These are phyloP conservation scores for Penicillium sp. DNA, from an alignment of 2,329 filamentous ascomycete genomes.

Conservation along the genomic window DNA sequence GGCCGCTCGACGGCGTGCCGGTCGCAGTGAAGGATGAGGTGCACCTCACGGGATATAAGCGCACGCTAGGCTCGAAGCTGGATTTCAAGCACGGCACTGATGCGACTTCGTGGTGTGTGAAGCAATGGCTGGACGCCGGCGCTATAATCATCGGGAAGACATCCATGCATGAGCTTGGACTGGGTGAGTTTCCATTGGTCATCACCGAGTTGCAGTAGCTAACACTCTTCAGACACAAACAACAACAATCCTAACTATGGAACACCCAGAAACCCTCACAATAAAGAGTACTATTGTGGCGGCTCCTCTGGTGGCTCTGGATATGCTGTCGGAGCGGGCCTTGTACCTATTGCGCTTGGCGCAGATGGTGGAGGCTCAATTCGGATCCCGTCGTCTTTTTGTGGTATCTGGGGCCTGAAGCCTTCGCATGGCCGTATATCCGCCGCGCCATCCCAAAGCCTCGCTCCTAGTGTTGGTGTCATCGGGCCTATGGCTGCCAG, in stretches of 20 bases:
- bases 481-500: conserved; percentile 73
- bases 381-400: conserved; percentile 71
- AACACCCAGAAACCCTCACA: conserved; percentile 75
- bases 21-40: conserved; percentile 82
- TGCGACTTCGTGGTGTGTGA: conserved; percentile 67
- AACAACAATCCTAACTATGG: conserved; percentile 76
- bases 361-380: conserved; percentile 75
- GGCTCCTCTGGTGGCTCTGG: conserved; percentile 76
- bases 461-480: conserved; percentile 63
- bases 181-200: conserved; percentile 47
- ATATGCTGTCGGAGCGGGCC: conserved; percentile 66
- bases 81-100: conserved; percentile 53
- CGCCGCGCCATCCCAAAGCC: conserved; percentile 56
- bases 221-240: conserved; percentile 59
- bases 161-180: conserved; percentile 77
- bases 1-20: conserved; percentile 76
- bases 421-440: conserved; percentile 69
- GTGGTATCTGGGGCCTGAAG: conserved; percentile 80
- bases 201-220: not conserved
- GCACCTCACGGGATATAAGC: conserved; percentile 67
- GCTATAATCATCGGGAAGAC: conserved; percentile 73
- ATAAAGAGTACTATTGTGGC: conserved; percentile 72
- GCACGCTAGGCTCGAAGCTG: conserved; percentile 62
- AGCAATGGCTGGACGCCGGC: conserved; percentile 69
- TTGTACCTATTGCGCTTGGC: conserved; percentile 70